Evolutionary conservation across 139 green algal genomes (phyloP).

Genomic region (Picochlorum sp.): DNA sequence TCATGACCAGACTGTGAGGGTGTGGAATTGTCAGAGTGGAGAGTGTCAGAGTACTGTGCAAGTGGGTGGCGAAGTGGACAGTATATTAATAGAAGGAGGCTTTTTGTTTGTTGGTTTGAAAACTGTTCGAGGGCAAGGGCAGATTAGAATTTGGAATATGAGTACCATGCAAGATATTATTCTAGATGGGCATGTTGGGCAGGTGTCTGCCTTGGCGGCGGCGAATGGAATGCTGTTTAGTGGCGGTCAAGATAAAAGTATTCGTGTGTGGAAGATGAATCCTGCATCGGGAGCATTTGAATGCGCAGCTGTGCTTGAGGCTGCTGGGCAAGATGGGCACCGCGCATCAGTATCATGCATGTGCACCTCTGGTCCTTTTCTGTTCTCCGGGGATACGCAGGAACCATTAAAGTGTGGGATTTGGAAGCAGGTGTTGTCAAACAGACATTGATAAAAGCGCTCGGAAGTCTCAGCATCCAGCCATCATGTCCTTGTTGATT

Average conservation of each 20-base stretch:
- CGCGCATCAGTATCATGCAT: constrained; percentile 37
- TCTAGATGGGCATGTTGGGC: constrained; percentile 47
- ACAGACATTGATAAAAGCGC: constrained; percentile 45
- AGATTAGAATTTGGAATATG: constrained; percentile 50
- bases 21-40: constrained; percentile 54
- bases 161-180: constrained; percentile 28
- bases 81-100: constrained; percentile 49
- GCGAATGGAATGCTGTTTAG: constrained; percentile 44
- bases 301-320: constrained; percentile 18
- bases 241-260: constrained; percentile 55
- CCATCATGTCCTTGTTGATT: constrained; percentile 51
- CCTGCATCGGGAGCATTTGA: constrained; percentile 35
- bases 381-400: constrained; percentile 63
- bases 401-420: constrained; percentile 69
- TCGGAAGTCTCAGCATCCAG: constrained; percentile 12
- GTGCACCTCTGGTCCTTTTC: constrained; percentile 24
- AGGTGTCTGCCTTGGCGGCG: constrained; percentile 36
- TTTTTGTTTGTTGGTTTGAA: constrained; percentile 68
- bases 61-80: constrained; percentile 56
- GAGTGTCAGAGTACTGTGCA: constrained; percentile 49
- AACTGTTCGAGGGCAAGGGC: constrained; percentile 12
- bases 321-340: constrained; percentile 49
- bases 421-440: constrained; percentile 34
- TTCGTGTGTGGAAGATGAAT: constrained; percentile 63
- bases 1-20: constrained; percentile 48